Percentiles rank a stretch among this genome's conserved stretches.
Evolutionary conservation across 495 filamentous ascomycete species (phyloP).

Genomic region (Neurospora sp.): DNA sequence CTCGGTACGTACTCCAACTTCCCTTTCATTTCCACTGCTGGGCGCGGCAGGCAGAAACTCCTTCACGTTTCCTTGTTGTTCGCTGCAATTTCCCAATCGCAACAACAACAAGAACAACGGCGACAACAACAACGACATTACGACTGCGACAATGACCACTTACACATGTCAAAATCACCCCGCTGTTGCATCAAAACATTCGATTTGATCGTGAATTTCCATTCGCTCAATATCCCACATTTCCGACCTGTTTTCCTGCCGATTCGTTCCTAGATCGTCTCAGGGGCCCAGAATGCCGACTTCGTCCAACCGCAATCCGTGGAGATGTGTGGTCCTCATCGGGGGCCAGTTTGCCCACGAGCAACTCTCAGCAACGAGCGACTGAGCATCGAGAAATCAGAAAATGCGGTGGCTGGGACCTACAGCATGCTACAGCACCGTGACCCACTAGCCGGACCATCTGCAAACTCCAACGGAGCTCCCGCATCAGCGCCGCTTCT

Average conservation of each 20-base stretch:
- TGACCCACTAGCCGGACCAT: conserved; percentile 10
- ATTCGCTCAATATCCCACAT: neutral
- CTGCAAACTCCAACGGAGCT: conserved; percentile 13
- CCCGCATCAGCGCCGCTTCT: conserved; percentile 13
- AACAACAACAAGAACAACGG: neutral
- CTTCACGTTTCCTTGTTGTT: neutral
- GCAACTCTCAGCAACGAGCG: neutral
- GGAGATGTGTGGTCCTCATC: neutral
- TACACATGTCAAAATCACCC: neutral
- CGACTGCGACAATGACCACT: neutral
- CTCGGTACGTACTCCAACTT: neutral
- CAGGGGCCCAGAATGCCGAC: neutral
- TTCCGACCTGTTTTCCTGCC: neutral
- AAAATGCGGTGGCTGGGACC: conserved; percentile 27
- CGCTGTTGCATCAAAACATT: neutral
- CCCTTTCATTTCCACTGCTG: neutral
- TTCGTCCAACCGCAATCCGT: neutral
- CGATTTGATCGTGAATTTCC: neutral
- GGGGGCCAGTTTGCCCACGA: neutral
- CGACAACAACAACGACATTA: neutral
- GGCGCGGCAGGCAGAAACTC: neutral
- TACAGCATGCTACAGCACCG: conserved; percentile 8
- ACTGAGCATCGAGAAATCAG: neutral
- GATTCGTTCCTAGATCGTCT: neutral
- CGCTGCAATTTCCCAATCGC: neutral